These are phyloP conservation scores for Grosmannia penicillata DNA, from an alignment of 2,329 filamentous ascomycete genomes.

Conservation along the genomic window DNA sequence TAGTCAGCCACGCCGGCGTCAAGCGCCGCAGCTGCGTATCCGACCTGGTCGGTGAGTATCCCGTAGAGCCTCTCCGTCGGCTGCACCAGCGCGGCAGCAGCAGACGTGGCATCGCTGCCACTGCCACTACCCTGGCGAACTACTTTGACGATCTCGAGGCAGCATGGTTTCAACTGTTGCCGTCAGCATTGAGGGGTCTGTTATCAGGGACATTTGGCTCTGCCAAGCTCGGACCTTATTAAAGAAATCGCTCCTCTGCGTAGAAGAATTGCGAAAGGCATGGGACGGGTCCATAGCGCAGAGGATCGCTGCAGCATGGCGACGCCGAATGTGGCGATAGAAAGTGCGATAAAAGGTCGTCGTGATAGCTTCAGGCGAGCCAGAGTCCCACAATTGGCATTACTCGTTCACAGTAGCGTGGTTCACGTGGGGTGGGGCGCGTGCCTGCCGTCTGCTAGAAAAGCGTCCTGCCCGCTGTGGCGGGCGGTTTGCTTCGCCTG, in stretches of 20 bases:
- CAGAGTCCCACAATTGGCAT: no score
- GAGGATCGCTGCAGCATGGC: background rate
- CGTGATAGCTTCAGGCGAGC: no score
- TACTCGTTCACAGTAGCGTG: no score
- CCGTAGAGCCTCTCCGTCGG: slow-evolving; percentile 29
- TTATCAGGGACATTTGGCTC: no score
- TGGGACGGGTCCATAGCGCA: slow-evolving; percentile 7
- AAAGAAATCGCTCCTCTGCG: slow-evolving; percentile 13
- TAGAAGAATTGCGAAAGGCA: slow-evolving; percentile 12
- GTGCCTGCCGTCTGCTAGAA: no score
- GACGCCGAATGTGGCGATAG: no score
- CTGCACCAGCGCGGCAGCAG: slow-evolving; percentile 27
- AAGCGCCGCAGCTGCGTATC: slow-evolving; percentile 33
- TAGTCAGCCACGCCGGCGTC: slow-evolving; percentile 85
- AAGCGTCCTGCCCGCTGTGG: no score
- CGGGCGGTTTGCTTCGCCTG: no score
- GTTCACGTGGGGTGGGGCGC: no score
- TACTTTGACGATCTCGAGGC: slow-evolving; percentile 43
- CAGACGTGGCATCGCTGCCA: slow-evolving; percentile 19
- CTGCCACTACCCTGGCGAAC: slow-evolving; percentile 22
- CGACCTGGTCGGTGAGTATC: slow-evolving; percentile 29
- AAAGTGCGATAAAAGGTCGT: no score
- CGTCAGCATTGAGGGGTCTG: no score
- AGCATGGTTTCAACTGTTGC: slow-evolving; percentile 51
- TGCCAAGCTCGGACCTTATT: slow-evolving; percentile 13